phyloP scores from a whole-genome alignment of 257 asterid genomes.

The Gentiana macrophylla region DNA sequence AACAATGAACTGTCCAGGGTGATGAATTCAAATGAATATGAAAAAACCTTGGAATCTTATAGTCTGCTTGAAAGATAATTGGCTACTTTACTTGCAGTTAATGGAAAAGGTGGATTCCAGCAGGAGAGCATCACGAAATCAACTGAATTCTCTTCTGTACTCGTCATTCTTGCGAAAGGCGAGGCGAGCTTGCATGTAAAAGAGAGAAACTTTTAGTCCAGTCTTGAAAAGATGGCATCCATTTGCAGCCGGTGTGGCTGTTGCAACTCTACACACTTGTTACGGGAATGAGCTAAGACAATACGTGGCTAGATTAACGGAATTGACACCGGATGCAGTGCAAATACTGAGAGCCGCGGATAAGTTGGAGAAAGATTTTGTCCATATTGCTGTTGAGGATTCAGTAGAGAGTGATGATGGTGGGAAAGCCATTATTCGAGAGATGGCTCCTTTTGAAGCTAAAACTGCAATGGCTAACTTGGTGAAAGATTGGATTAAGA shows the following conservation, averaged over 20 bases:
- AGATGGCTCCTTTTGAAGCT: slow-evolving; percentile 99
- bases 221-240: slow-evolving; percentile 95
- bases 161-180: slow-evolving; percentile 93
- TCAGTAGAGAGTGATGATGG: slow-evolving; percentile 99
- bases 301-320: slow-evolving; percentile 70
- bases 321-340: slow-evolving; percentile 94
- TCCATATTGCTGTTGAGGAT: slow-evolving; percentile 93
- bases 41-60: no score
- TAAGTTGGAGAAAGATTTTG: slow-evolving; percentile 90
- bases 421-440: slow-evolving; percentile 96
- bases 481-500: slow-evolving; percentile 89
- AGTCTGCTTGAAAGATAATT: slow-evolving; percentile 1
- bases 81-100: slow-evolving; percentile 34
- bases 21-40: no score
- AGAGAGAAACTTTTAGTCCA: slow-evolving; percentile 75
- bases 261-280: slow-evolving; percentile 90
- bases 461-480: slow-evolving; percentile 77
- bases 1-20: no score
- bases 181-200: slow-evolving; percentile 70
- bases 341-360: slow-evolving; percentile 93
- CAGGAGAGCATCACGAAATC: slow-evolving; percentile 81
- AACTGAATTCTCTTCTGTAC: slow-evolving; percentile 81
- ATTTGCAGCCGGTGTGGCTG: slow-evolving; percentile 94
- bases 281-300: slow-evolving; percentile 95
- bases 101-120: slow-evolving; percentile 98